Base-by-base conservation (phyloP, 352 stramenopile species). In the Pythium utonaiense region DNA sequence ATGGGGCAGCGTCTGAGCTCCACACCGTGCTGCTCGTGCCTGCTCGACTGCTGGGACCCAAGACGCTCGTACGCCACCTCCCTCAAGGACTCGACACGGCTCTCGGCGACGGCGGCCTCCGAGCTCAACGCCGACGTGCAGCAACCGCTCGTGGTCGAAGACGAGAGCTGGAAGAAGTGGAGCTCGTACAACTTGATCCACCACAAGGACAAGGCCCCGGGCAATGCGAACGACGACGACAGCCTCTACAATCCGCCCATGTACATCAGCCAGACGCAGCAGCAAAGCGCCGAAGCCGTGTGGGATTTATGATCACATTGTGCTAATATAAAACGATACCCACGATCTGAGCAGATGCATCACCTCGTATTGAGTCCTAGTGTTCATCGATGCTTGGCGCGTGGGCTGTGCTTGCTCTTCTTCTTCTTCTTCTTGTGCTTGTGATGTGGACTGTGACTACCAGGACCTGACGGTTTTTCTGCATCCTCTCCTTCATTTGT, bases 91-190 rank as follows among this genome's bases (percentile, higher is more conserved):
- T 28, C 27, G 30, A 40, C 40, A 21, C 27, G 41, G 22, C 21
- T 57, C 24, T 64, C 34, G n/a, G 34, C 3, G 3, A 41, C 57
- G 22, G 27, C 21, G 12, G 47, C 19, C 19, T 53, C 51, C 16
- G 44, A 49, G 10, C 30, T 60, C 6, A 53, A 36, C 19, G 31
- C 28, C 25, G 53, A 68, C 48, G 61, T 68, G 27, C 70, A 79
- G 60, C 75, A 87, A 47, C 78, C 78, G n/a, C 78, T 88, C 21
- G 80, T 89, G 38, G 80, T 89, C 28, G 78, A 92, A 77, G 82
- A 92, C 64, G 80, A 92, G 55, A 91, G 82, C 60, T 92, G 80
- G 80, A 89, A 89, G 65, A 75, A 79, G 48, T 89, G 74, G 72
- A 89, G 80, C 57, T 89, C 80, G 14, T 89, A 82, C 74, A 79